Percentiles rank a stretch among this genome's conserved stretches.
These are phyloP conservation scores for Claviceps sp. DNA, from an alignment of 2,329 filamentous ascomycete species.

Conservation along the genomic window DNA sequence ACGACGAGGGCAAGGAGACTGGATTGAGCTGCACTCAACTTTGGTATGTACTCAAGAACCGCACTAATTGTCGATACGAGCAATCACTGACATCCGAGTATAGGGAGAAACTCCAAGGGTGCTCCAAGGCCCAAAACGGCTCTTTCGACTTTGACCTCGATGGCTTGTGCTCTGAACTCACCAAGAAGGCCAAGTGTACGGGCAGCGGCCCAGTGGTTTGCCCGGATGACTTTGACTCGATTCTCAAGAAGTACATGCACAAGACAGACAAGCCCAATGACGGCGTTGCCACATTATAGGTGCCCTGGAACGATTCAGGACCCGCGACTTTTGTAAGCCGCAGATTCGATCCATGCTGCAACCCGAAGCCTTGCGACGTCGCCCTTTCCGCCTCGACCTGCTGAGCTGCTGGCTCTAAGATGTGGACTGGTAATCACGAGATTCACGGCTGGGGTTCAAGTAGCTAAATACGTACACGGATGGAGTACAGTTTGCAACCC, in stretches of 20 bases:
- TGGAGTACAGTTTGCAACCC: too few relatives aligned
- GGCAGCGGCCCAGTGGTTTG: constrained; percentile 82
- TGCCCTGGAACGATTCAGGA: too few relatives aligned
- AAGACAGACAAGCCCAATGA: constrained; percentile 31
- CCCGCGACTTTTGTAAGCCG: too few relatives aligned
- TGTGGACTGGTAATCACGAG: too few relatives aligned
- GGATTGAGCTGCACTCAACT: constrained; percentile 81
- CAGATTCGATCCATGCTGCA: too few relatives aligned
- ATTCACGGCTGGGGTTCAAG: too few relatives aligned
- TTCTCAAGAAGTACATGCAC: constrained; percentile 53
- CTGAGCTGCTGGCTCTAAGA: too few relatives aligned
- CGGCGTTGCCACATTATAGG: constrained; percentile 6
- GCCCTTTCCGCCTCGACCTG: too few relatives aligned
- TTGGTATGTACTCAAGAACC: constrained; percentile 51
- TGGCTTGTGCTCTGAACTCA: constrained; percentile 78
- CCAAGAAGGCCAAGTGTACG: constrained; percentile 91
- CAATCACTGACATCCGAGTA: constrained; percentile 25
- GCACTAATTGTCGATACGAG: too few relatives aligned
- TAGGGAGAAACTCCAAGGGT: constrained; percentile 83
- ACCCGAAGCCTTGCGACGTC: too few relatives aligned
- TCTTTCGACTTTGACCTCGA: constrained; percentile 73
- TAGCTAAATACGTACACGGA: too few relatives aligned
- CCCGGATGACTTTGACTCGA: constrained; percentile 74
- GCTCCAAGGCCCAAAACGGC: constrained; percentile 75
- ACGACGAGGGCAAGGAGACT: constrained; percentile 43